A percentile compares a stretch with the other conserved stretches of the same genome.
Conservation (phyloP, 2,329 filamentous ascomycete species). For the Neoascochyta sp. region DNA sequence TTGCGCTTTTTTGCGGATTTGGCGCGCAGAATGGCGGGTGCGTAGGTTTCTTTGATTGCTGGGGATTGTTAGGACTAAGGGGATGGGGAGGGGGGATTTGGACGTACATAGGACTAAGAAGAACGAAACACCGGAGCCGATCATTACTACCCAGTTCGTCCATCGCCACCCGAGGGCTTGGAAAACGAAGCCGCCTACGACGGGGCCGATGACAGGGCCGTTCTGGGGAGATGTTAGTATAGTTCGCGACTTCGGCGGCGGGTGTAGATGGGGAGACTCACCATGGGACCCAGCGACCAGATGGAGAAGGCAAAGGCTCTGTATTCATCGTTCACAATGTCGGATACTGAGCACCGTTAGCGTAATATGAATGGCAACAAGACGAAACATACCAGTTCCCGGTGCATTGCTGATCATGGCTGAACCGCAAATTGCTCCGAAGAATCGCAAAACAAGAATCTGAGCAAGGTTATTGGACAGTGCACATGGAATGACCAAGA, state of each 20-base stretch:
- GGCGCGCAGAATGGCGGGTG: conserved; percentile 62
- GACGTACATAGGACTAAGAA: conserved; percentile 47
- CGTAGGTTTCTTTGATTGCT: conserved; percentile 76
- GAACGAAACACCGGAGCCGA: conserved; percentile 62
- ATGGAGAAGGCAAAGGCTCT: conserved; percentile 79
- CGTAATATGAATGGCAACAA: too few species aligned
- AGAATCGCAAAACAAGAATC: conserved; percentile 70
- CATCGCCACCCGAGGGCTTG: conserved; percentile 82
- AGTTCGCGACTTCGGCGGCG: too few species aligned
- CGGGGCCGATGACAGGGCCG: conserved; percentile 57
- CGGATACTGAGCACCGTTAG: too few species aligned
- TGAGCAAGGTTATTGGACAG: conserved; percentile 64
- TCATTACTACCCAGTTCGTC: conserved; percentile 67
- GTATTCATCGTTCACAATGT: conserved; percentile 76
- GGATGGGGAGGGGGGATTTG: background rate
- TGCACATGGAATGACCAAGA: conserved; percentile 69
- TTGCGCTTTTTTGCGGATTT: conserved; percentile 68
- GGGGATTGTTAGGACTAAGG: conserved; percentile 58
- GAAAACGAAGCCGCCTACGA: conserved; percentile 78
- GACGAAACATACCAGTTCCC: too few species aligned
- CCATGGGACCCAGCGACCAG: conserved; percentile 76
- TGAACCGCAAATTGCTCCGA: conserved; percentile 69
- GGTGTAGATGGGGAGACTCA: too few species aligned
- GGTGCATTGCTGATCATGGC: conserved; percentile 82
- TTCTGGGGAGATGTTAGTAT: too few species aligned